These are phyloP conservation scores for Mycosphaerella sp. DNA, from an alignment of 2,329 filamentous ascomycete genomes.

Conservation along the genomic window DNA sequence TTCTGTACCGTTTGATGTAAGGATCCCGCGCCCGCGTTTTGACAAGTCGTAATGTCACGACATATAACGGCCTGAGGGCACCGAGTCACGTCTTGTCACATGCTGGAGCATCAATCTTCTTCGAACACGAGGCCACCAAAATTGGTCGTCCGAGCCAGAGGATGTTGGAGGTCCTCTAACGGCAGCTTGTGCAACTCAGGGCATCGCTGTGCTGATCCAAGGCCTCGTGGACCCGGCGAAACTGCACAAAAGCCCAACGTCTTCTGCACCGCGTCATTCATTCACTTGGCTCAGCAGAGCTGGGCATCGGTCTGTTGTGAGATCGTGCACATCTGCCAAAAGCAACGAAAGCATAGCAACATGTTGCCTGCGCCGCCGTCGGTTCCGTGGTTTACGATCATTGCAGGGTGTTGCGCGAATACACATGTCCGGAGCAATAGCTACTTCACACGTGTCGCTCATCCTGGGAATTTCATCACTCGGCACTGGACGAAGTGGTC, in stretches of 20 bases:
- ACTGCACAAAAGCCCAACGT: too few species aligned
- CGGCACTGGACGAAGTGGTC: background rate
- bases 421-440: background rate
- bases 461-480: background rate
- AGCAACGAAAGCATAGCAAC: background rate
- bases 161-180: too few species aligned
- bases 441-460: background rate
- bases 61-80: background rate
- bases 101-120: background rate
- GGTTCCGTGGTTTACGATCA: background rate
- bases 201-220: too few species aligned
- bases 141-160: background rate
- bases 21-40: background rate
- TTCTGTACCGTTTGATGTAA: background rate
- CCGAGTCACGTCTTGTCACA: conserved; percentile 1
- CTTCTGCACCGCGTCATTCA: too few species aligned
- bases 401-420: background rate
- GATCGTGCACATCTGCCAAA: background rate
- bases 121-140: background rate
- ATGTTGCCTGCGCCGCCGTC: background rate
- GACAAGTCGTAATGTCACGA: conserved; percentile 2
- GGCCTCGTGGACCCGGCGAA: too few species aligned
- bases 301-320: background rate
- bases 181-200: too few species aligned
- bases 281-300: background rate